A percentile compares a stretch with the other conserved stretches of the same genome.
Evolutionary conservation across 192 early-diverging fungal species (phyloP).

Genomic region (Martensiomyces pterosporus): DNA sequence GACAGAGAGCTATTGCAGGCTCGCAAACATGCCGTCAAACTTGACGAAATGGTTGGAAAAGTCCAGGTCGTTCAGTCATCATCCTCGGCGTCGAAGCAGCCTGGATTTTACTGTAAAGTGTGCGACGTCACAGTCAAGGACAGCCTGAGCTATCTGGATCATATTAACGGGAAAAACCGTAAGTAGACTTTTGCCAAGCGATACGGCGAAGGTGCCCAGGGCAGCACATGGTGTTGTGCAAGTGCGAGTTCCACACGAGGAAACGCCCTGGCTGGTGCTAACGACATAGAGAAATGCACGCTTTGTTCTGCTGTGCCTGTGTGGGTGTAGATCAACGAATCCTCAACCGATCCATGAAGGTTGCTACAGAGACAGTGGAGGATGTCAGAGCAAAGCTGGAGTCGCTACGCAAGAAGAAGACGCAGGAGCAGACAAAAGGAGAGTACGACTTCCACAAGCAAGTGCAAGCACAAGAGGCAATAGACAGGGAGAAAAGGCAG

Average conservation of each 20-base stretch:
- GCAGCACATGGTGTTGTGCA: too few relatives aligned
- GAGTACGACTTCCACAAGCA: conserved; percentile 58
- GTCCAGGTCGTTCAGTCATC: conserved; percentile 71
- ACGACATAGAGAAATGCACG: too few relatives aligned
- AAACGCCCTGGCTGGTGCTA: too few relatives aligned
- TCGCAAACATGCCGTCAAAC: conserved; percentile 60
- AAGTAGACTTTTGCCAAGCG: too few relatives aligned
- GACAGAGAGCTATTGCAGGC: conserved; percentile 51
- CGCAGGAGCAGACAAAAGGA: conserved; percentile 19
- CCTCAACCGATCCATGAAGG: conserved; percentile 78
- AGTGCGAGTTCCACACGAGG: too few relatives aligned
- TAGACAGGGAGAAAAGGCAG: conserved; percentile 55
- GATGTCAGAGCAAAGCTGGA: conserved; percentile 73
- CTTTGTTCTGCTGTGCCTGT: too few relatives aligned
- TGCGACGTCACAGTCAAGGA: conserved; percentile 90
- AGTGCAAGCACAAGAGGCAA: conserved; percentile 58
- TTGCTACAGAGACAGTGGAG: conserved; percentile 68
- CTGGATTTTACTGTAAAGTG: conserved; percentile 88
- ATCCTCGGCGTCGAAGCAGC: conserved; percentile 57
- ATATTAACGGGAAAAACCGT: conserved; percentile 87
- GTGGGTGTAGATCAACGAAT: conserved; percentile 83
- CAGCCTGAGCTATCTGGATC: conserved; percentile 84
- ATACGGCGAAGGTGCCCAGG: too few relatives aligned
- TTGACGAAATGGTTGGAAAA: conserved; percentile 75
- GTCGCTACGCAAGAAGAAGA: conserved; percentile 63